Conservation (phyloP, 192 early-diverging fungal species). For the Gonapodya prolifera region DNA sequence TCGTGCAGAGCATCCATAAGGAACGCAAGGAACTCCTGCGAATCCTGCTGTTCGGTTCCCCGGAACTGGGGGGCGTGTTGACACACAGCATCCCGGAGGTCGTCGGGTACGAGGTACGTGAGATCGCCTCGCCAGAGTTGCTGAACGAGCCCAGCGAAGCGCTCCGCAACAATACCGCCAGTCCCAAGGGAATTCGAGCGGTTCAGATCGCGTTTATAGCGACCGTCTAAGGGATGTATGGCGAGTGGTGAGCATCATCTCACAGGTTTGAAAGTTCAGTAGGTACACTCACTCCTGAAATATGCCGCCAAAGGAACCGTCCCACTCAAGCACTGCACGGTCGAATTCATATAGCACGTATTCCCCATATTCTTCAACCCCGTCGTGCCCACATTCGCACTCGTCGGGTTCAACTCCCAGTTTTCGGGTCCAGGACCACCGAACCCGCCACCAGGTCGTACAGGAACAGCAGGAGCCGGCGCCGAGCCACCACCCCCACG, state of each 20-base stretch:
- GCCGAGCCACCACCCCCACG: too few species aligned
- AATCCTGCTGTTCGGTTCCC: conserved; percentile 89
- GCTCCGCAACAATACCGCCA: conserved; percentile 54
- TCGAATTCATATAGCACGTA: conserved; percentile 87
- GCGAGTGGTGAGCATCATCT: too few species aligned
- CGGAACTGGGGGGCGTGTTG: conserved; percentile 69
- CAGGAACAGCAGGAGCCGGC: too few species aligned
- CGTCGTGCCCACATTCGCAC: too few species aligned
- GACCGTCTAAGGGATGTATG: too few species aligned
- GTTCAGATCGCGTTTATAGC: conserved; percentile 50
- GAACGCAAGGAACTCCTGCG: conserved; percentile 88
- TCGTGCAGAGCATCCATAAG: conserved; percentile 86
- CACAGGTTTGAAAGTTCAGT: too few species aligned
- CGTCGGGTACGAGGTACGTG: conserved; percentile 58
- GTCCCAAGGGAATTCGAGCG: conserved; percentile 55
- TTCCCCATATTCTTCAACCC: conserved; percentile 79
- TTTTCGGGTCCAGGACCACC: too few species aligned
- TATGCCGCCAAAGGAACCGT: too few species aligned
- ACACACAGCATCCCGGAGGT: conserved; percentile 64
- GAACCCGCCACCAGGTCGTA: too few species aligned
- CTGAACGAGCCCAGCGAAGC: conserved; percentile 65
- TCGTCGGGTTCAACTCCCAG: too few species aligned
- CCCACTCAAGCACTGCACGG: conserved; percentile 82
- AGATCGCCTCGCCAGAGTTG: conserved; percentile 74
- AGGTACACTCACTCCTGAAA: too few species aligned